Conservation (phyloP, 177 flowering plant genomes). For the Telopea speciosissima region DNA sequence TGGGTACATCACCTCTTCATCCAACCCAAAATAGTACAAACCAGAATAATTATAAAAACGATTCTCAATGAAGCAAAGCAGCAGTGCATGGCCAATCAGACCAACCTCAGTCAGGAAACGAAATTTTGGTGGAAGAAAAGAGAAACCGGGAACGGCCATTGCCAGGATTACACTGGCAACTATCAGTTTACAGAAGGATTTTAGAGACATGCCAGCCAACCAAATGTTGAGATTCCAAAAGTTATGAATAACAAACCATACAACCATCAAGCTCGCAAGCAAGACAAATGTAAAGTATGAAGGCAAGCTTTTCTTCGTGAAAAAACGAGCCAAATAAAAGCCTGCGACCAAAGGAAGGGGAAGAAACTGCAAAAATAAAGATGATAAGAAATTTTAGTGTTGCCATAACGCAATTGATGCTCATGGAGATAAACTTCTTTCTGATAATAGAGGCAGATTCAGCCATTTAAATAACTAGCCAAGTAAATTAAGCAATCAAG, state of each 20-base stretch:
- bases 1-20: constrained; percentile 95
- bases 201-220: constrained; percentile 95
- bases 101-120: constrained; percentile 67
- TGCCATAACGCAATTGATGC: background rate
- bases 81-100: constrained; percentile 71
- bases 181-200: constrained; percentile 86
- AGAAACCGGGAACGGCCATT: constrained; percentile 85
- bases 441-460: background rate
- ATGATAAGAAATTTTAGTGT: constrained; percentile 10
- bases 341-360: constrained; percentile 86
- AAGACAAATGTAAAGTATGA: constrained; percentile 83
- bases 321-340: constrained; percentile 81
- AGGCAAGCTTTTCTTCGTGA: constrained; percentile 76
- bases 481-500: background rate
- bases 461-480: background rate
- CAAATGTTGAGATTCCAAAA: constrained; percentile 97
- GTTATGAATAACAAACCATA: constrained; percentile 91
- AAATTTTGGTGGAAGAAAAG: constrained; percentile 69
- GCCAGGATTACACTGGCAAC: constrained; percentile 70
- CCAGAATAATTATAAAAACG: constrained; percentile 69
- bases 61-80: constrained; percentile 79
- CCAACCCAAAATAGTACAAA: constrained; percentile 79
- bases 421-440: background rate
- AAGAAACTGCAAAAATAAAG: constrained; percentile 57
- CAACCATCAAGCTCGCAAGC: constrained; percentile 82